Percentiles rank a stretch among this genome's conserved stretches.
Conservation (phyloP, 2,329 filamentous ascomycete species). For the Fusarium longipes region DNA sequence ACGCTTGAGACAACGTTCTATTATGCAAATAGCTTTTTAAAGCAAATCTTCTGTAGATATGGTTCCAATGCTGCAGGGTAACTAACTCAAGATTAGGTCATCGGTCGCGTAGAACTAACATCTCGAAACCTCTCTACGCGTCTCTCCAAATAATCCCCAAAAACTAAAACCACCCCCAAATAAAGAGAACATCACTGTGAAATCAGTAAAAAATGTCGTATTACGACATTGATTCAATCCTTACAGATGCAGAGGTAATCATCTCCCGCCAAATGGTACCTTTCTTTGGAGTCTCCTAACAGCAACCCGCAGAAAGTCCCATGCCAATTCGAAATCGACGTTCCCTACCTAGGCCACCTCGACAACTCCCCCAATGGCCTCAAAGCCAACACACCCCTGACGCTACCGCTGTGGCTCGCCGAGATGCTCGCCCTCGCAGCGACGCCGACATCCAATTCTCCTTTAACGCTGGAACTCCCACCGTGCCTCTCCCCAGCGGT, state of each 20-base stretch:
- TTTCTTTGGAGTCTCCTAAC: constrained; percentile 10
- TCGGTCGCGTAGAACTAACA: constrained; percentile 35
- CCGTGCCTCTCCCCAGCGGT: constrained; percentile 81
- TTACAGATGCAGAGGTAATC: constrained; percentile 83
- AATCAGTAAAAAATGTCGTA: constrained; percentile 68
- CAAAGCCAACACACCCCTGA: constrained; percentile 81
- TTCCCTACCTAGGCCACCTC: constrained; percentile 87
- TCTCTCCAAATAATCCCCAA: constrained; percentile 7
- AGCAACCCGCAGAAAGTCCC: constrained; percentile 83
- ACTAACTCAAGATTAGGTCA: constrained; percentile 40
- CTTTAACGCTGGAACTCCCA: constrained; percentile 85
- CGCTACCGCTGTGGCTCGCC: constrained; percentile 92
- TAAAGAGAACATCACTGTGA: not conserved
- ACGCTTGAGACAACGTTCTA: too few species aligned
- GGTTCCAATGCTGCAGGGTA: constrained; percentile 14
- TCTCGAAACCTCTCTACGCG: constrained; percentile 35
- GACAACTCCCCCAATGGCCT: constrained; percentile 84
- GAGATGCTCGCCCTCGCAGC: constrained; percentile 87
- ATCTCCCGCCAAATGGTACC: not conserved
- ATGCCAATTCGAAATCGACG: constrained; percentile 91
- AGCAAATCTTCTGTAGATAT: not conserved
- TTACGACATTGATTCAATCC: constrained; percentile 86
- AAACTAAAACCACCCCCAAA: constrained; percentile 18
- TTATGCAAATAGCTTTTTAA: not conserved
- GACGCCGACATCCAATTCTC: constrained; percentile 62